Base-by-base conservation (phyloP, 2,329 filamentous ascomycete genomes). In the Cladophialophora exuberans region DNA sequence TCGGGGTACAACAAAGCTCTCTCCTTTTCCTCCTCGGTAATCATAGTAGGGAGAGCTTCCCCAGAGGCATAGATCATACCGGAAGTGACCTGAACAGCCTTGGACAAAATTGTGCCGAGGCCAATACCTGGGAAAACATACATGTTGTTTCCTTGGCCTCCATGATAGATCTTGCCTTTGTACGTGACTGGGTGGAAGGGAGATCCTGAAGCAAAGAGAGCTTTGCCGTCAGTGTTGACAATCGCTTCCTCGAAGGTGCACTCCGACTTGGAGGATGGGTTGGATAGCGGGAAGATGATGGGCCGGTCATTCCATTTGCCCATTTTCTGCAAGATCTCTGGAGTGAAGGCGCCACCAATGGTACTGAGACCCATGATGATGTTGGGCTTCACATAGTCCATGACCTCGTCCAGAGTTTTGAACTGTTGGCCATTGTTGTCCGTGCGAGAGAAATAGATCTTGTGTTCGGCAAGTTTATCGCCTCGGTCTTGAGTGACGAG, bases 71-170 rank as follows among this genome's bases (percentile, higher is more conserved):
- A 97, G 69, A 99, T 91, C 94, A 99, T 99, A 73, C 87, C 84
- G 71, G 97, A 90, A 4, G 93, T 97, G 64, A 97, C 81, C 65
- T 85, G 85, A 62, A 89, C 86, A 10, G 91, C 83, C 79, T 97
- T 95, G 76, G 87, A 86, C 44, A 97, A 83, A 69, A 97, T 97
- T 62, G 93, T 89, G 58, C 92, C 94, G 25, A 97, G 85, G 54
- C 94, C 94, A 56, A 97, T 88, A 67, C 93, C 94, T 0, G 94
- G 94, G 85, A 99, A 99, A 59, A 99, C 89, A 71, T 97, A 97
- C 78, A 88, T 87, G 78, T 87, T 86, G 70, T 80, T 80, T 62
- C 93, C 92, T 78, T 90, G 87, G 74, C 89, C 90, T 52, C 88
- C 87, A 73, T 88, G 81, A 76, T 90, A 87, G 28, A 84, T 88